Evolutionary conservation across 441 rosid species (phyloP).

Genomic region (Capsella rubella): DNA sequence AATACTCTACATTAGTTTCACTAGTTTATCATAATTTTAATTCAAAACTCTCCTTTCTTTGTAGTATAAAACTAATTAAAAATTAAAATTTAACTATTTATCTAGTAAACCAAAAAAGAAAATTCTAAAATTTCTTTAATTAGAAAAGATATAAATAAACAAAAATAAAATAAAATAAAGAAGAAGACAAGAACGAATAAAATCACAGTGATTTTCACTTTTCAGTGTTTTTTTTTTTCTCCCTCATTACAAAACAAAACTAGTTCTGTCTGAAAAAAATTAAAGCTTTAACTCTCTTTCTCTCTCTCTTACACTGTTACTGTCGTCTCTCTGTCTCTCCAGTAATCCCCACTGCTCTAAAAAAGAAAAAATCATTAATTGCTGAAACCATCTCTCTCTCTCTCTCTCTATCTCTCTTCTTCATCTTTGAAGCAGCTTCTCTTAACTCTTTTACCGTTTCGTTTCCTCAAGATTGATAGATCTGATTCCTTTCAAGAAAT

Average conservation of each 20-base stretch:
- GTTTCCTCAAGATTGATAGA: constrained; percentile 18
- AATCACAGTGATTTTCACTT: constrained; percentile 9
- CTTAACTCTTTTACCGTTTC: constrained; percentile 8
- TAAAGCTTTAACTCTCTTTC: constrained; percentile 21
- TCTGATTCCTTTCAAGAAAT: constrained; percentile 38
- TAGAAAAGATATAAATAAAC: neutral
- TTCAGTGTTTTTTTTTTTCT: constrained; percentile 5
- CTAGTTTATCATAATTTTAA: neutral
- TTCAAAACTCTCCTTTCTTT: neutral
- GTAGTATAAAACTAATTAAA: neutral
- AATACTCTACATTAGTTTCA: neutral
- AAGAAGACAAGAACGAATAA: constrained; percentile 33
- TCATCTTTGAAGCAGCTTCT: constrained; percentile 11
- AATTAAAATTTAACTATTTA: neutral
- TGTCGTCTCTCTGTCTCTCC: constrained; percentile 47
- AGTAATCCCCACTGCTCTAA: constrained; percentile 25
- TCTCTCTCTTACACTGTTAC: constrained; percentile 38
- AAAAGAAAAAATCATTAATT: neutral
- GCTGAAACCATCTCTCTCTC: constrained; percentile 23
- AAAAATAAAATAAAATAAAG: neutral
- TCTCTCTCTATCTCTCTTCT: constrained; percentile 38
- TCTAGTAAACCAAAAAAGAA: neutral
- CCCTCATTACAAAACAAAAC: constrained; percentile 35
- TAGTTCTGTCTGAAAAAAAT: constrained; percentile 22
- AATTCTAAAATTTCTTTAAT: too few species aligned